phyloP scores from a whole-genome alignment of 805 yeast genomes.

The Cephaloascus albidus region DNA sequence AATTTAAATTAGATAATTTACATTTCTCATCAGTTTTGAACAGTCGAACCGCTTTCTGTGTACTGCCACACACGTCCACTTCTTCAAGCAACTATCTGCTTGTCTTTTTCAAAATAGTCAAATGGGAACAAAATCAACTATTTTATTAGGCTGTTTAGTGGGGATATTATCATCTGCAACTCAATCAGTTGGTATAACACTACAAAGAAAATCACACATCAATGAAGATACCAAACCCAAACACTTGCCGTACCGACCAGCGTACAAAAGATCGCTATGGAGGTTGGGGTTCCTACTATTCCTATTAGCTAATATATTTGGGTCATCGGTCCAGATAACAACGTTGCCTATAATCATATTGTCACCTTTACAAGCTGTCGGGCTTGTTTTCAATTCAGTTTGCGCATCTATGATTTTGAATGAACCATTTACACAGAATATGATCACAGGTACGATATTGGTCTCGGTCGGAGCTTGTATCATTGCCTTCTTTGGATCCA shows the following conservation, averaged over 20 bases:
- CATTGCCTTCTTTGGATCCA: slow-evolving; percentile 66
- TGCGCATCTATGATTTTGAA: slow-evolving; percentile 59
- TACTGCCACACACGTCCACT: no score
- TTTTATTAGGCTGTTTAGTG: slow-evolving; percentile 52
- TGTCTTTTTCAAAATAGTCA: no score
- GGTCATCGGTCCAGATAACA: slow-evolving; percentile 75
- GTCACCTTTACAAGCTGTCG: slow-evolving; percentile 79
- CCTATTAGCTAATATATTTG: slow-evolving; percentile 64
- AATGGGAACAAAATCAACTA: slow-evolving; percentile 12
- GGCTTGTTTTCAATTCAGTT: slow-evolving; percentile 78
- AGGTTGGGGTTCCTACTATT: slow-evolving; percentile 64
- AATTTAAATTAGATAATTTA: no score
- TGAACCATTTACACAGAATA: slow-evolving; percentile 53
- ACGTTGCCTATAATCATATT: slow-evolving; percentile 74
- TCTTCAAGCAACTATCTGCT: no score
- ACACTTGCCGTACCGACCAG: slow-evolving; percentile 13
- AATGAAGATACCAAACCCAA: slow-evolving; percentile 22
- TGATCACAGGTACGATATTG: slow-evolving; percentile 56
- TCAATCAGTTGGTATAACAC: slow-evolving; percentile 74
- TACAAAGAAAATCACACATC: slow-evolving; percentile 73
- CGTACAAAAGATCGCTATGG: slow-evolving; percentile 56
- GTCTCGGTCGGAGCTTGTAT: slow-evolving; percentile 68
- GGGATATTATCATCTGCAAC: slow-evolving; percentile 71
- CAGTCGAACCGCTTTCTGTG: no score
- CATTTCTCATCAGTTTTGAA: no score